Evolutionary conservation across 2,329 filamentous ascomycete genomes (phyloP).

Genomic region (Claviceps humidiphila): DNA sequence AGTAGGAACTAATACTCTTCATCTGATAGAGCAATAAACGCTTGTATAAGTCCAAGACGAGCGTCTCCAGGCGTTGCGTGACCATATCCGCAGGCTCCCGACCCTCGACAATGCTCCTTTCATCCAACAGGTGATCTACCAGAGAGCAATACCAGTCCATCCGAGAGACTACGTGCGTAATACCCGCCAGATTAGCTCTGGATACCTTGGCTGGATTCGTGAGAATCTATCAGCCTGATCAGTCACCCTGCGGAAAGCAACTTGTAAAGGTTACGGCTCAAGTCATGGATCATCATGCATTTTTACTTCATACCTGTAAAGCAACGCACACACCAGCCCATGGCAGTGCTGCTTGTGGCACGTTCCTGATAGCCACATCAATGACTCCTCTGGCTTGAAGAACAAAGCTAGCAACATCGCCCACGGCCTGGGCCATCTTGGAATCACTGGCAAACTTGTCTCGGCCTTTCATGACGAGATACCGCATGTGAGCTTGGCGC

Average conservation of each 20-base stretch:
- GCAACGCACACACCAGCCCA: slow-evolving; percentile 8
- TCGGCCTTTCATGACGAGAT: slow-evolving; percentile 6
- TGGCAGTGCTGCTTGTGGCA: slow-evolving; percentile 6
- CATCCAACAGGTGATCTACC: slow-evolving; percentile 6
- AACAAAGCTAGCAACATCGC: slow-evolving; percentile 6
- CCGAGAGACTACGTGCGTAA: slow-evolving; percentile 7
- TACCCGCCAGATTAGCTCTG: slow-evolving; percentile 4
- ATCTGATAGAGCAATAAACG: slow-evolving; percentile 7
- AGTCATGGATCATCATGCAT: neutral
- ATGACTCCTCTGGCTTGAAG: slow-evolving; percentile 6
- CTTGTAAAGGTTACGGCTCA: neutral
- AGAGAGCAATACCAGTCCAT: slow-evolving; percentile 8
- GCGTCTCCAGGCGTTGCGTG: slow-evolving; percentile 4
- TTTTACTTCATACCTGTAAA: slow-evolving; percentile 4
- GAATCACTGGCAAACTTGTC: slow-evolving; percentile 7
- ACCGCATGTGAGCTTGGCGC: slow-evolving; percentile 7
- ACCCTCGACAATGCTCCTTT: slow-evolving; percentile 6
- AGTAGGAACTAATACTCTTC: slow-evolving; percentile 7
- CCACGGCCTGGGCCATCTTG: slow-evolving; percentile 6
- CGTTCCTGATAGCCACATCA: slow-evolving; percentile 6
- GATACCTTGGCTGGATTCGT: slow-evolving; percentile 7
- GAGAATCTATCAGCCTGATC: slow-evolving; percentile 4
- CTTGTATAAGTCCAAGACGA: slow-evolving; percentile 7
- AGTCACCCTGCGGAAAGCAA: neutral
- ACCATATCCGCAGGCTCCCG: slow-evolving; percentile 4